These are phyloP conservation scores for Rhizodiscina lignyota DNA, from an alignment of 495 filamentous ascomycete genomes.

Conservation along the genomic window DNA sequence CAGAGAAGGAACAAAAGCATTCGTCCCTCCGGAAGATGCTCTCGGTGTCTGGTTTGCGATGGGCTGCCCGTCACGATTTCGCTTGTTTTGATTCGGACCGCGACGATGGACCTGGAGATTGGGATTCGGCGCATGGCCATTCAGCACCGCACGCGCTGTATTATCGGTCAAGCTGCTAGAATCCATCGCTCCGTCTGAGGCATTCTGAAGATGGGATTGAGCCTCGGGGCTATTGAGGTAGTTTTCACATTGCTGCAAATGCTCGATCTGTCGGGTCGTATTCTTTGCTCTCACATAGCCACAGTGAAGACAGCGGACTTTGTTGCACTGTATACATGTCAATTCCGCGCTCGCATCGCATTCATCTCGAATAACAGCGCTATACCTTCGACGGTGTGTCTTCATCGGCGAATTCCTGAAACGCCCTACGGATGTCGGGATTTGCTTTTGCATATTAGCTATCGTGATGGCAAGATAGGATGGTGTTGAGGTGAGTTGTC, in stretches of 20 bases:
- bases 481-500: too few relatives aligned
- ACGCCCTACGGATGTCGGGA: conserved; percentile 17
- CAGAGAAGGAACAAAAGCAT: conserved; percentile 21
- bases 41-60: conserved; percentile 3
- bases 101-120: conserved; percentile 21
- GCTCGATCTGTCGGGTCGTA: conserved; percentile 25
- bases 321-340: conserved; percentile 19
- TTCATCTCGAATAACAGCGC: too few relatives aligned
- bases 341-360: neutral
- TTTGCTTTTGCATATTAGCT: too few relatives aligned
- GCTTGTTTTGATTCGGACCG: conserved; percentile 17
- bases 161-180: conserved; percentile 3
- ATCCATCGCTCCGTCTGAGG: conserved; percentile 1
- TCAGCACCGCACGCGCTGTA: conserved; percentile 13
- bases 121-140: conserved; percentile 21
- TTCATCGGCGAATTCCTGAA: conserved; percentile 16
- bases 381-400: conserved; percentile 19
- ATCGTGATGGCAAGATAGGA: too few relatives aligned
- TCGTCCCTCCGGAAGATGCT: conserved; percentile 1
- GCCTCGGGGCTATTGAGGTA: conserved; percentile 22
- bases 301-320: conserved; percentile 24
- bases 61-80: conserved; percentile 12
- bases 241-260: conserved; percentile 19
- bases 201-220: conserved; percentile 11
- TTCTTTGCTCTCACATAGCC: conserved; percentile 26